Evolutionary conservation across 1,139 yeast species (phyloP).

Genomic region (Saccharomyces hybrid): DNA sequence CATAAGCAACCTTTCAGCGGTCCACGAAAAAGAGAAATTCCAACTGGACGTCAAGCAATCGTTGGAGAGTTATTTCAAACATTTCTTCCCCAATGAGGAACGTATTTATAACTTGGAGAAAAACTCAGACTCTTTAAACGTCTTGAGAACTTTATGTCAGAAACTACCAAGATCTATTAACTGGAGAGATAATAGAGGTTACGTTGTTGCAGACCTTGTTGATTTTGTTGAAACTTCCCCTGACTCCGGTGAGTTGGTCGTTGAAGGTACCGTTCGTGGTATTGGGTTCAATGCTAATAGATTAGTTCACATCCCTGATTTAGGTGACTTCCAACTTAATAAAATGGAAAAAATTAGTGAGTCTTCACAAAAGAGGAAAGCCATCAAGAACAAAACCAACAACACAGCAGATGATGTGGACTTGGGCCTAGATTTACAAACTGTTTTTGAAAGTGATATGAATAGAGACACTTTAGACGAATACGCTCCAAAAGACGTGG

Average conservation of each 20-base stretch:
- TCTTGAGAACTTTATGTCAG: conserved; percentile 72
- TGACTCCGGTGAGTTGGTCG: conserved; percentile 39
- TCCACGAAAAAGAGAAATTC: conserved; percentile 66
- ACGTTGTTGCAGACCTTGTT: conserved; percentile 65
- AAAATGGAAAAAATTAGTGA: conserved; percentile 46
- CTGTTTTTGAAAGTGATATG: conserved; percentile 40
- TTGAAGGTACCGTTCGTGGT: conserved; percentile 86
- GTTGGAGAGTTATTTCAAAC: conserved; percentile 70
- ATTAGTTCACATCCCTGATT: conserved; percentile 77
- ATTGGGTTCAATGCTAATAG: conserved; percentile 71
- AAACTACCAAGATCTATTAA: conserved; percentile 75
- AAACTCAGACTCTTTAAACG: conserved; percentile 59
- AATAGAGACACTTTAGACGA: conserved; percentile 62
- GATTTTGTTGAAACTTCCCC: conserved; percentile 36
- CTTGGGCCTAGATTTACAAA: conserved; percentile 17
- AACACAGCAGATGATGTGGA: conserved; percentile 7
- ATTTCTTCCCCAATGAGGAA: conserved; percentile 85
- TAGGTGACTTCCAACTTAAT: conserved; percentile 80
- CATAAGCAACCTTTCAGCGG: conserved; percentile 57
- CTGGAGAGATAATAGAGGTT: conserved; percentile 93
- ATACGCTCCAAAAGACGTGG: conserved; percentile 52
- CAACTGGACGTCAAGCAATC: conserved; percentile 77
- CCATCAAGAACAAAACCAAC: conserved; percentile 8
- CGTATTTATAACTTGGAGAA: conserved; percentile 66
- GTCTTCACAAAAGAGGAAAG: conserved; percentile 18